phyloP scores from a whole-genome alignment of 495 filamentous ascomycete genomes.

The Neurospora tetrasperma region DNA sequence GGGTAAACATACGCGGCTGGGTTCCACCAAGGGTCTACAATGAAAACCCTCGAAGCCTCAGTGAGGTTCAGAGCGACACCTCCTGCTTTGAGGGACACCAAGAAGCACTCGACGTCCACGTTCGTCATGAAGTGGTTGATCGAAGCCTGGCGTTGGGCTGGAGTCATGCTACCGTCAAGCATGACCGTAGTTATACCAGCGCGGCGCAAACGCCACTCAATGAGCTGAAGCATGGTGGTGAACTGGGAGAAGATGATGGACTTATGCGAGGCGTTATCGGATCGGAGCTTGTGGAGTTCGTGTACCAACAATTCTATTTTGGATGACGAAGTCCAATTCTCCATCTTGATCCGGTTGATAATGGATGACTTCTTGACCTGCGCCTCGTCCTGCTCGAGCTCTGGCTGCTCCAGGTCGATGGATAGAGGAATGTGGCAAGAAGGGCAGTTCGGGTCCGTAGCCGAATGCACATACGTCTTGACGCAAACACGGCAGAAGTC shows the following conservation, averaged over 20 bases:
- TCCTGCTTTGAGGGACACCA: conserved; percentile 90
- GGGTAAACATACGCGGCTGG: conserved; percentile 53
- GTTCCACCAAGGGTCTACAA: conserved; percentile 98
- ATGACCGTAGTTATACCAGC: conserved; percentile 97
- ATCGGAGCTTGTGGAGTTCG: conserved; percentile 79
- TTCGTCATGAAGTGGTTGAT: conserved; percentile 94
- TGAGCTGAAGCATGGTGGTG: conserved; percentile 92
- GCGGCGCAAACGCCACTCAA: conserved; percentile 90
- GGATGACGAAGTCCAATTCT: conserved; percentile 91
- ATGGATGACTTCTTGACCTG: conserved; percentile 86
- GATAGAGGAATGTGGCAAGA: conserved; percentile 80
- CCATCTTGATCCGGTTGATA: conserved; percentile 95
- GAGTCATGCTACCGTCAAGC: conserved; percentile 93
- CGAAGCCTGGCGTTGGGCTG: conserved; percentile 78
- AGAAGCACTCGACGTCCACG: conserved; percentile 81
- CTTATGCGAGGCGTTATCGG: conserved; percentile 83
- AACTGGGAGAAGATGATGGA: conserved; percentile 97
- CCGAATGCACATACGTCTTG: conserved; percentile 69
- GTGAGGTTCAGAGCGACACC: conserved; percentile 93
- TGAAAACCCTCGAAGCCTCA: conserved; percentile 87
- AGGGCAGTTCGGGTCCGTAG: conserved; percentile 72
- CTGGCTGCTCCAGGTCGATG: conserved; percentile 88
- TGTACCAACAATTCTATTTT: conserved; percentile 96
- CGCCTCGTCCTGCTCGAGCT: conserved; percentile 78
- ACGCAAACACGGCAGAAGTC: conserved; percentile 91